Conservation (phyloP, 768 basidiomycete genomes). For the Leccinum fibrillosum region DNA sequence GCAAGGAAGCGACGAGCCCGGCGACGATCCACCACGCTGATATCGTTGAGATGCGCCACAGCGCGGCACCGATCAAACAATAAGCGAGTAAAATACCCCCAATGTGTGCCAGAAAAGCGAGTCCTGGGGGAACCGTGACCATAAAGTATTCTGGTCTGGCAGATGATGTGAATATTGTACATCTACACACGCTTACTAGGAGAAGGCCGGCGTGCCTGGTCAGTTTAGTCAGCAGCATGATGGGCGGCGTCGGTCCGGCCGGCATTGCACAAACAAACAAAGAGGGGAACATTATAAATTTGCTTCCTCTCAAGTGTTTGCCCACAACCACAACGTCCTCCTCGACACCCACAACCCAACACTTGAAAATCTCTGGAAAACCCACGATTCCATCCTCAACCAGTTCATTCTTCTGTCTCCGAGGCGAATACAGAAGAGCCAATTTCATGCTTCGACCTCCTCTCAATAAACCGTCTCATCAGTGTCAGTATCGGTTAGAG, state of each 20-base stretch:
- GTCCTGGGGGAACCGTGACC: conserved; percentile 10
- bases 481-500: conserved; percentile 51
- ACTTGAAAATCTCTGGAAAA: neutral
- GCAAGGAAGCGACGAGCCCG: conserved; percentile 32
- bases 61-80: neutral
- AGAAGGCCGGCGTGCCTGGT: too few species aligned
- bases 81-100: neutral
- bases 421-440: conserved; percentile 32
- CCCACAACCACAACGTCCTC: neutral
- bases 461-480: conserved; percentile 67
- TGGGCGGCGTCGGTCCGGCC: neutral
- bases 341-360: conserved; percentile 8
- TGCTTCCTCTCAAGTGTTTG: conserved; percentile 2
- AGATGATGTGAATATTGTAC: too few species aligned
- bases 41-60: conserved; percentile 17
- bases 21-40: conserved; percentile 39
- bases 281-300: conserved; percentile 22
- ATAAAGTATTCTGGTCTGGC: neutral
- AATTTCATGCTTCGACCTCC: conserved; percentile 90
- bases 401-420: conserved; percentile 27
- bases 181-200: too few species aligned
- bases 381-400: conserved; percentile 31
- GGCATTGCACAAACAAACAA: conserved; percentile 25
- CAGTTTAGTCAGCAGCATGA: too few species aligned
- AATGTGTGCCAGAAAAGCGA: conserved; percentile 9